These are phyloP conservation scores for Ambrosiella cleistominuta DNA, from an alignment of 2,329 filamentous ascomycete genomes.

Conservation along the genomic window DNA sequence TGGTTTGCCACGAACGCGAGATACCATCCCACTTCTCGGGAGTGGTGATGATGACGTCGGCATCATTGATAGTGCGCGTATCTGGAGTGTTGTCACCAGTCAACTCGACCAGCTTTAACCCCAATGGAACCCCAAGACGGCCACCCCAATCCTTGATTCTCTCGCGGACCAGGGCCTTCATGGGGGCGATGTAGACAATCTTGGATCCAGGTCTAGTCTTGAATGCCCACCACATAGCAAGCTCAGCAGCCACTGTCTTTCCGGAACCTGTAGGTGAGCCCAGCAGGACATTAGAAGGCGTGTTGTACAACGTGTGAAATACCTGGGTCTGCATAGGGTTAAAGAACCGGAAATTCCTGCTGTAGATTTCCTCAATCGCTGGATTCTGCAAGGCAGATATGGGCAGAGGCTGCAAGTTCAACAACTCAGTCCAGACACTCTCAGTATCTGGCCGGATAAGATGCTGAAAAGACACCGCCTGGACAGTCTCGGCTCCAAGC, in stretches of 20 bases:
- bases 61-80: constrained; percentile 83
- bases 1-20: constrained; percentile 93
- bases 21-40: constrained; percentile 99
- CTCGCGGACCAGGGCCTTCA: constrained; percentile 96
- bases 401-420: constrained; percentile 79
- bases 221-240: constrained; percentile 99
- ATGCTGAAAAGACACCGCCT: constrained; percentile 91
- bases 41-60: constrained; percentile 94
- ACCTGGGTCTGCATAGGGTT: constrained; percentile 99
- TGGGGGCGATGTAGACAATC: constrained; percentile 96
- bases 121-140: constrained; percentile 65
- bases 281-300: constrained; percentile 74
- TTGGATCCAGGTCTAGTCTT: constrained; percentile 86
- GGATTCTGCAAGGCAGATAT: constrained; percentile 78
- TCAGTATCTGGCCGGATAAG: constrained; percentile 94
- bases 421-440: constrained; percentile 85
- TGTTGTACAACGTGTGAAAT: constrained; percentile 92
- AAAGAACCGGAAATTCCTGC: constrained; percentile 80
- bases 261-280: constrained; percentile 94
- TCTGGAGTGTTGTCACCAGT: constrained; percentile 96
- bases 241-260: constrained; percentile 87
- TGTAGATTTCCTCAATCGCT: constrained; percentile 73
- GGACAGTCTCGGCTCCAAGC: constrained; percentile 91
- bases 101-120: constrained; percentile 80
- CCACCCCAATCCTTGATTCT: constrained; percentile 88